These are phyloP conservation scores for Pyrenochaeta sp. DNA, from an alignment of 2,329 filamentous ascomycete genomes.

Conservation along the genomic window DNA sequence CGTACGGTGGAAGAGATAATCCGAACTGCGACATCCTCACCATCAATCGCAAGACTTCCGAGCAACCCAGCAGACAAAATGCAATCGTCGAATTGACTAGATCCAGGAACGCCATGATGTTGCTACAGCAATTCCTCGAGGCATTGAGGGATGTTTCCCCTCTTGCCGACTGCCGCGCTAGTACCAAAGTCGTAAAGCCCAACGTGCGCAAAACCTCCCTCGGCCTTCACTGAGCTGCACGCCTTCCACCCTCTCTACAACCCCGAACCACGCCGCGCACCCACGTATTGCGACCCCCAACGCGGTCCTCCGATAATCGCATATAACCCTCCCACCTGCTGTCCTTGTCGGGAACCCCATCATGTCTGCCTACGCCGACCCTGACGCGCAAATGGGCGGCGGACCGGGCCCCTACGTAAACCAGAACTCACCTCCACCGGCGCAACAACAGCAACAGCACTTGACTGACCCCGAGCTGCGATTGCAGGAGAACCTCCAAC, in stretches of 20 bases:
- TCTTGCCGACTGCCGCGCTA: conserved; percentile 35
- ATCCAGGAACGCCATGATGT: conserved; percentile 20
- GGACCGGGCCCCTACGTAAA: conserved; percentile 43
- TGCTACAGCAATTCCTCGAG: conserved; percentile 8
- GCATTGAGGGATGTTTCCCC: conserved; percentile 13
- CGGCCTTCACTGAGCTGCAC: conserved; percentile 28
- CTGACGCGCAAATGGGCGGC: conserved; percentile 44
- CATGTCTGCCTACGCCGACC: conserved; percentile 46
- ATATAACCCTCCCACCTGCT: conserved; percentile 9
- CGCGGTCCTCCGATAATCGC: conserved; percentile 15
- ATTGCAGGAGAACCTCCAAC: conserved; percentile 45
- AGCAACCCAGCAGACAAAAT: conserved; percentile 17
- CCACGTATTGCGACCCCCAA: conserved; percentile 17
- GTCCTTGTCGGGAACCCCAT: conserved; percentile 21
- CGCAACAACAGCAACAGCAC: conserved; percentile 41
- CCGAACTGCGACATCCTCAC: conserved; percentile 38
- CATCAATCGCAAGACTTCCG: conserved; percentile 10
- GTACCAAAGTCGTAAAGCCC: conserved; percentile 41
- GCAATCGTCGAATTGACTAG: conserved; percentile 4
- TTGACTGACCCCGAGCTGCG: conserved; percentile 42
- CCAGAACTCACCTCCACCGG: conserved; percentile 45
- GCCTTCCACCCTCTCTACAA: conserved; percentile 26
- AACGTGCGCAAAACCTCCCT: conserved; percentile 36
- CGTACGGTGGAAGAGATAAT: conserved; percentile 34
- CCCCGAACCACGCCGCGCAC: conserved; percentile 27